A percentile compares a stretch with the other conserved stretches of the same genome.
Evolutionary conservation across 2,329 filamentous ascomycete genomes (phyloP).

Genomic region (Xylaria sp.): DNA sequence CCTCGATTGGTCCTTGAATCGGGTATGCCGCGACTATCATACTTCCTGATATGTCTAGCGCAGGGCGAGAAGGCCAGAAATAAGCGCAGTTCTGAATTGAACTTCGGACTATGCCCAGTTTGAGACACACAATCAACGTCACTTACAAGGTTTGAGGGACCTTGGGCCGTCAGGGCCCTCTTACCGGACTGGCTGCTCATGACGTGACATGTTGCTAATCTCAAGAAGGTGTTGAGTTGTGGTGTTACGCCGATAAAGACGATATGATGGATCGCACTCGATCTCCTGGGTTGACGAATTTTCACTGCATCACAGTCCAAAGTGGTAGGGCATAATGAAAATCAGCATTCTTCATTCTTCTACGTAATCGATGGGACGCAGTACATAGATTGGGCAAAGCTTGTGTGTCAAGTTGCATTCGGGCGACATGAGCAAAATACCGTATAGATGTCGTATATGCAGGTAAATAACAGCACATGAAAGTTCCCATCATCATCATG

Average conservation of each 20-base stretch:
- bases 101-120: not conserved
- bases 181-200: not conserved
- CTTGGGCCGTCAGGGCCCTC: not conserved
- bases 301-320: not conserved
- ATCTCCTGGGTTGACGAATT: not conserved
- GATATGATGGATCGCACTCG: not conserved
- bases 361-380: not conserved
- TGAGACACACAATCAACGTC: not conserved
- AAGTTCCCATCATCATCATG: not conserved
- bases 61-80: not conserved
- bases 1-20: not conserved
- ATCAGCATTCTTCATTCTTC: not conserved
- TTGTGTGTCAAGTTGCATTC: not conserved
- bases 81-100: not conserved
- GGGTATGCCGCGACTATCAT: not conserved
- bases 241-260: not conserved
- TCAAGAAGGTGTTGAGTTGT: no score
- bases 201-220: no score
- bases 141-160: not conserved
- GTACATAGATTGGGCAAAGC: conserved; percentile 3
- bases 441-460: conserved; percentile 24
- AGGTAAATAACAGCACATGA: conserved; percentile 3
- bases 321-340: conserved; percentile 1
- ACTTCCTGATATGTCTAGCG: not conserved
- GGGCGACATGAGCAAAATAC: not conserved